Base-by-base conservation (phyloP, 2,329 filamentous ascomycete species). In the Cytospora paraplurivora region DNA sequence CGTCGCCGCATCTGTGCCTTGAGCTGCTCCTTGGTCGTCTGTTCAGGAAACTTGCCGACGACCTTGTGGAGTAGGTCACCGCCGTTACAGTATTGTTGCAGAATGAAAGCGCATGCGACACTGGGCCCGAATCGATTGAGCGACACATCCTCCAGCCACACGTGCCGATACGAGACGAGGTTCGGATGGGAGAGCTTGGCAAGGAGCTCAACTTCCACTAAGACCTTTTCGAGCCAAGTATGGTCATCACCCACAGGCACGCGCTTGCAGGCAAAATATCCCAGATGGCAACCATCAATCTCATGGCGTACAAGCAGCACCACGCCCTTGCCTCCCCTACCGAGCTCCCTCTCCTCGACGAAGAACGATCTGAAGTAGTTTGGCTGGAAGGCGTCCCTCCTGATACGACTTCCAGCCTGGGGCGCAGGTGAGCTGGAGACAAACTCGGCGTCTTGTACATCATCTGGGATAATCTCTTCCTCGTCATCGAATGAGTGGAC, bases 21-120 rank as follows among this genome's bases (percentile, higher is more conserved):
- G 69, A 98, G 81, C 70, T 95, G 87, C 71, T 98, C 91, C 63
- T 91, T 91, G 8, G 91, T 92, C 0, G 82, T 81, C 56, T 86
- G 82, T 57, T 85, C 84, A 0, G 86, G 81, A 32, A 79, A 78
- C 7, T 88, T 84, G 7, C 89, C 88, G n/a, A 93, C 81, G 17
- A 99, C 87, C 73, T 96, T 96, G 67, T 90, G 88, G 64, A 97
- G 89, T 19, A 99, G 81, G 72, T 99, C 95, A 17, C 95, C 95
- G 1, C 88, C 84, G 73, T 99, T 98, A 78, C 96, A 99, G 71
- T 97, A 99, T 72, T 99, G 93, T 73, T 99, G 95, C 8, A 99
- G 82, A 63, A 99, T 99, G 74, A 97, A 99, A 5, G 94, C 93
- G 71, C 94, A 98, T 12, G 93, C 93, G 1, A 99, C 93, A 61